phyloP scores from a whole-genome alignment of 176 grass and related monocot species.

The Olyra latifolia region DNA sequence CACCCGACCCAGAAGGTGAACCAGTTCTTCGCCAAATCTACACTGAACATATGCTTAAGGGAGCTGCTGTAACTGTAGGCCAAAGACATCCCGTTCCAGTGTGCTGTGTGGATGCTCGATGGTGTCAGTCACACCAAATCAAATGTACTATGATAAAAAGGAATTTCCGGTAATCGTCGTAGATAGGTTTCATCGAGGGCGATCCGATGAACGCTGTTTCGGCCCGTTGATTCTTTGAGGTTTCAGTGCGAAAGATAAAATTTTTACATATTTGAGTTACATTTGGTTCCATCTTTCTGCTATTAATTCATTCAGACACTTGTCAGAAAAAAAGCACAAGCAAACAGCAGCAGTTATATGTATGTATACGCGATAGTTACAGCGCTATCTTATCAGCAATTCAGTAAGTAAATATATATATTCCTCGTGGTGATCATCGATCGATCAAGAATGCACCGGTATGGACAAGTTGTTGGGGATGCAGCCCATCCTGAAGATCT shows the following conservation, averaged over 20 bases:
- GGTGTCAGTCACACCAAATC: neutral
- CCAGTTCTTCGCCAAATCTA: constrained; percentile 48
- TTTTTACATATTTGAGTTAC: constrained; percentile 18
- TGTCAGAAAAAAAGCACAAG: constrained; percentile 11
- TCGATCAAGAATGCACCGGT: constrained; percentile 53
- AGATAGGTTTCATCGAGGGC: neutral
- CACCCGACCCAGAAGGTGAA: constrained; percentile 81
- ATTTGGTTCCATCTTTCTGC: constrained; percentile 9
- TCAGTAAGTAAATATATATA: neutral
- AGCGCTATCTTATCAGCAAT: constrained; percentile 19
- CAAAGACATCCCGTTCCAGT: too few relatives aligned
- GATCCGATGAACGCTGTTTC: neutral
- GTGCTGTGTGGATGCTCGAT: neutral
- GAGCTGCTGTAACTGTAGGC: constrained; percentile 33
- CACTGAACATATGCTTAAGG: constrained; percentile 25
- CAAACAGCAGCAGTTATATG: constrained; percentile 11
- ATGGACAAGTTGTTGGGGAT: constrained; percentile 59
- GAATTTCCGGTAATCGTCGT: neutral
- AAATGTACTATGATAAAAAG: neutral
- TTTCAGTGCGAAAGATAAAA: constrained; percentile 8
- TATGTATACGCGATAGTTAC: neutral
- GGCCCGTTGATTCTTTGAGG: constrained; percentile 8
- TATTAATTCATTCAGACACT: constrained; percentile 2
- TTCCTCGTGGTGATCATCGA: neutral
- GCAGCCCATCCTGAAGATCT: constrained; percentile 75